A percentile compares a stretch with the other conserved stretches of the same genome.
Conservation (phyloP, 495 filamentous ascomycete species). For the Baudoinia panamericana region DNA sequence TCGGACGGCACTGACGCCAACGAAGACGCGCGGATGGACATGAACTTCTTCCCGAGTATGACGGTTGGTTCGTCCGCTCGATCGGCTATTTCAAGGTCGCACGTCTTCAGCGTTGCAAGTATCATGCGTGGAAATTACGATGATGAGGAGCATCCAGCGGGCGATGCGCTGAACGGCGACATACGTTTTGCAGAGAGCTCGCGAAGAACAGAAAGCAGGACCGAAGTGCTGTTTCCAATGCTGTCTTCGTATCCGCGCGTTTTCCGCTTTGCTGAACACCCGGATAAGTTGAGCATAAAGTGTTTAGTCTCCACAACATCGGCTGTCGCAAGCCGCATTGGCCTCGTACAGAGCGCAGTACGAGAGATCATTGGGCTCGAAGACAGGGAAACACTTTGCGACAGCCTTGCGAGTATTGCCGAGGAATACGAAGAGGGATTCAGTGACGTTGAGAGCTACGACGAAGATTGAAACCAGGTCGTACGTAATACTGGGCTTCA, state of each 20-base stretch:
- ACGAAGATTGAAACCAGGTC: constrained; percentile 30
- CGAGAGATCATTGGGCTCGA: constrained; percentile 49
- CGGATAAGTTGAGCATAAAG: constrained; percentile 38
- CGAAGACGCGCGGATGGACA: constrained; percentile 9
- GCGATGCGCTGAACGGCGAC: no score
- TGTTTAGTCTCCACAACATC: constrained; percentile 62
- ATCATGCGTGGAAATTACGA: constrained; percentile 21
- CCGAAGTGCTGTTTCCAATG: constrained; percentile 55
- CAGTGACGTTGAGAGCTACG: constrained; percentile 60
- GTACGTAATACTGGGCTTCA: no score
- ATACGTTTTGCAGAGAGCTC: no score
- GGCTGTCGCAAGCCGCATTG: constrained; percentile 54
- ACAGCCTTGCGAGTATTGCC: constrained; percentile 71
- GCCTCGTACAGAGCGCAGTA: constrained; percentile 47
- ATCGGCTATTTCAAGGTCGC: no score
- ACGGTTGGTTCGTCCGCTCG: no score
- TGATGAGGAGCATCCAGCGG: constrained; percentile 3
- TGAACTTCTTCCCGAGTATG: constrained; percentile 15
- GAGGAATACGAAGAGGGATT: constrained; percentile 86
- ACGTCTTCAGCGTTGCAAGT: constrained; percentile 23
- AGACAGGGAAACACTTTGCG: constrained; percentile 67
- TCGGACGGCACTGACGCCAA: not conserved
- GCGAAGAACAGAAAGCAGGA: no score
- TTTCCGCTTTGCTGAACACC: constrained; percentile 33
- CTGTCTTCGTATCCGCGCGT: constrained; percentile 70